Percentiles rank a stretch among this genome's conserved stretches.
These are phyloP conservation scores for Chenopodium formosanum DNA, from an alignment of 148 eudicot species.

Conservation along the genomic window DNA sequence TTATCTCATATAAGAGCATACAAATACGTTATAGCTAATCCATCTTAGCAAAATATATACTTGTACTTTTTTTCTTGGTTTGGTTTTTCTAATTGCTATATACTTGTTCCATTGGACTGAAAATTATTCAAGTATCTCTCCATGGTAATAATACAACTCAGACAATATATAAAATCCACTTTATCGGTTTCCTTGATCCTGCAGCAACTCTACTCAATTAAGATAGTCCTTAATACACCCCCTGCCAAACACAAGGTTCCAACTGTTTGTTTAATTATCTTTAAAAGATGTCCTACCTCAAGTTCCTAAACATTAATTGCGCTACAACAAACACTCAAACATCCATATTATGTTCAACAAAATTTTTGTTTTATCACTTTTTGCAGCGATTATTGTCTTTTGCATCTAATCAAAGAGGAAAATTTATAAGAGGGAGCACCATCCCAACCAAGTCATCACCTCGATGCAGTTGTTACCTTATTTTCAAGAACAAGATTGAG, in stretches of 20 bases:
- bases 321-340: too few species aligned
- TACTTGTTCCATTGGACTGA: too few species aligned
- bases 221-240: neutral
- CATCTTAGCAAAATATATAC: neutral
- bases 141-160: neutral
- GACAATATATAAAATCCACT: neutral
- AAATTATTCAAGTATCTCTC: neutral
- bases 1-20: neutral
- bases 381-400: too few species aligned
- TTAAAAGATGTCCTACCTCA: neutral
- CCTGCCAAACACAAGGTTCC: too few species aligned
- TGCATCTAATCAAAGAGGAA: neutral
- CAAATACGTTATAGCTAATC: neutral
- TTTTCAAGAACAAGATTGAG: too few species aligned
- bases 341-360: neutral
- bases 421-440: neutral
- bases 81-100: neutral
- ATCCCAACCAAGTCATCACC: neutral
- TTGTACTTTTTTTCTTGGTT: neutral
- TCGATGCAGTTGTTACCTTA: neutral
- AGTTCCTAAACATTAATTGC: too few species aligned
- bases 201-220: neutral
- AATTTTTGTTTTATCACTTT: neutral
- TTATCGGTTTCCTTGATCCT: neutral
- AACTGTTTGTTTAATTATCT: neutral